Evolutionary conservation across 306 rosid genomes (phyloP), one percentile per base, ranked within the genome.

Genomic region (Hippophae gyantsensis): DNA sequence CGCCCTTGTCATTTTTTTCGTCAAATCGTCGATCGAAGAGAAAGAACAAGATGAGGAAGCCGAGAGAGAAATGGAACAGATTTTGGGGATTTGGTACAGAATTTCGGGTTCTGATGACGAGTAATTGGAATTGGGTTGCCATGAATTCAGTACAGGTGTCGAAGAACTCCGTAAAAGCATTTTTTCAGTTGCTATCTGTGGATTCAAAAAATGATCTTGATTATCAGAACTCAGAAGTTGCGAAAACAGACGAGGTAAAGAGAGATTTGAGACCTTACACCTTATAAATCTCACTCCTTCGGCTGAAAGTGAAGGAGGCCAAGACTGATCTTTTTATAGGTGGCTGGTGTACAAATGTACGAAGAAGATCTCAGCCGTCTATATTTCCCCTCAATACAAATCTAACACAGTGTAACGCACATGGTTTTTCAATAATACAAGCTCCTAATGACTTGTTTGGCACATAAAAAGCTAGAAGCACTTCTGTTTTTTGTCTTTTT

Each of bases 131-230:
- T 58, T 73, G 7, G 71, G 71, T 2, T 62, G 63, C 76, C 79
- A 78, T 74, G 79, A 60, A 45, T 73, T 69, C 38, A 66, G 76
- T 18, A 69, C 12, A 40, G 79, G 79, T 54, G 76, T 47, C 6
- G 82, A 78, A 7, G 76, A 63, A 62, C 69, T 78, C 46, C 76
- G 61, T 55, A 78, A 58, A 66, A 78, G 82, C 82, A 78, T 73
- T 42, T 13, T 52, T 47, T 3, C 25, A 0, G 7, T 12, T 9
- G 42, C 10, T 14, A 11, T 1, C 27, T 2, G 48, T 6, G 43
- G 52, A 42, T 6, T 48, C 18, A 3, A 62, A 62, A 48, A 44
- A 41, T 0, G 38, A 48, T 42, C 44, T 49, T 58, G 62, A 10
- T 42, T 67, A 53, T 50, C 13, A 10, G 25, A 32, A 38, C 13